phyloP scores from a whole-genome alignment of 805 yeast species.

The Myxozyma neotropica region DNA sequence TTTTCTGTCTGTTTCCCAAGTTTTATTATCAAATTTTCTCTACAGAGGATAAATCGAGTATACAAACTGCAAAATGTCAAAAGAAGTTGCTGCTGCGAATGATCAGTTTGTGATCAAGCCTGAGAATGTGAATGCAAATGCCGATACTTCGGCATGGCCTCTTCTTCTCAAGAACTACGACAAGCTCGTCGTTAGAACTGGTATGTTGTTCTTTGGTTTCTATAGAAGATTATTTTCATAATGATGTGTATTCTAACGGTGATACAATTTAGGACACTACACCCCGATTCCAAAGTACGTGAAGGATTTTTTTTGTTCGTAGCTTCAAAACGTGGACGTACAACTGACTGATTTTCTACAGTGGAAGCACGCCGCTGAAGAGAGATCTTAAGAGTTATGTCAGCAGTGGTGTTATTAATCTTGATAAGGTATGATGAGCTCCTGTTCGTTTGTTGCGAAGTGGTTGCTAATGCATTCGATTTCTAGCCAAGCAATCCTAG shows the following conservation, averaged over 20 bases:
- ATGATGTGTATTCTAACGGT: no score
- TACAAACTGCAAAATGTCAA: not conserved
- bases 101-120: slow-evolving; percentile 32
- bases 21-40: no score
- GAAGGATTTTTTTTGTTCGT: not conserved
- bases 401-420: slow-evolving; percentile 92
- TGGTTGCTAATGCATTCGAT: no score
- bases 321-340: not conserved
- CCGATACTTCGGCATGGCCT: slow-evolving; percentile 95
- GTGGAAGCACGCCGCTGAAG: slow-evolving; percentile 88
- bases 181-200: slow-evolving; percentile 89
- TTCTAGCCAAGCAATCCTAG: slow-evolving; percentile 87
- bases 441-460: no score
- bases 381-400: slow-evolving; percentile 89
- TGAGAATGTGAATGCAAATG: slow-evolving; percentile 50
- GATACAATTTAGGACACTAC: slow-evolving; percentile 69
- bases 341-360: not conserved
- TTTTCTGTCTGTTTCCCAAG: not conserved
- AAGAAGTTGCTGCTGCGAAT: not conserved
- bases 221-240: no score
- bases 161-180: slow-evolving; percentile 90
- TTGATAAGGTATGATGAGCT: slow-evolving; percentile 63
- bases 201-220: slow-evolving; percentile 9
- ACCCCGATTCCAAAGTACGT: slow-evolving; percentile 49
- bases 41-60: no score